Conservation (phyloP, 2,329 filamentous ascomycete genomes). For the Ceratocystis harringtonii region DNA sequence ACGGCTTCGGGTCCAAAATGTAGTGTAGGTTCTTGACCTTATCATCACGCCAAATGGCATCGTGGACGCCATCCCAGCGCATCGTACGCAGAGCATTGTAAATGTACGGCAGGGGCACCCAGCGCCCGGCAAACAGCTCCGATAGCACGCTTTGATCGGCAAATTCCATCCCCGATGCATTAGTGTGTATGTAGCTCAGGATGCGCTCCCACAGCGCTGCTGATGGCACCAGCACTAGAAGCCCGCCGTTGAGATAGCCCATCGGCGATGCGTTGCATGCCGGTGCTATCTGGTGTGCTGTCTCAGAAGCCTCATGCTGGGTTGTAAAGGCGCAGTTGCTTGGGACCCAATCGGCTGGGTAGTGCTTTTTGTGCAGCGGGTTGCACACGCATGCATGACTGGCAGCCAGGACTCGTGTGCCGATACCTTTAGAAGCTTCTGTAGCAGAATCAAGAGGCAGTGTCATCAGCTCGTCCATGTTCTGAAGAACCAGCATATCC, state of each 20-base stretch:
- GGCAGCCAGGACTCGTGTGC: slow-evolving; percentile 56
- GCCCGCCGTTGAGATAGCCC: slow-evolving; percentile 37
- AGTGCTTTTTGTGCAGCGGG: slow-evolving; percentile 61
- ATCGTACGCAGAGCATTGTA: slow-evolving; percentile 51
- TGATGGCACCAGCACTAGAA: slow-evolving; percentile 42
- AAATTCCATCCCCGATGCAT: slow-evolving; percentile 37
- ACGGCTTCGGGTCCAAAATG: slow-evolving; percentile 46
- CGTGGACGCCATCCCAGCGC: slow-evolving; percentile 37
- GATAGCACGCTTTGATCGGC: slow-evolving; percentile 45
- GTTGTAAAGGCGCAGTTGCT: slow-evolving; percentile 43
- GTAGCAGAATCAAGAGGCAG: slow-evolving; percentile 46
- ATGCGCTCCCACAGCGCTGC: slow-evolving; percentile 35
- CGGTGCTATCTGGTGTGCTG: slow-evolving; percentile 32
- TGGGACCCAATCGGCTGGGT: slow-evolving; percentile 54
- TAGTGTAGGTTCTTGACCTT: slow-evolving; percentile 47
- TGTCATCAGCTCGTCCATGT: slow-evolving; percentile 93
- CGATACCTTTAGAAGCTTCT: neutral
- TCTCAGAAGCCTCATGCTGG: slow-evolving; percentile 33
- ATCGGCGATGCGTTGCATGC: slow-evolving; percentile 33
- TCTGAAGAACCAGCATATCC: slow-evolving; percentile 69
- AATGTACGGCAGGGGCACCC: slow-evolving; percentile 43
- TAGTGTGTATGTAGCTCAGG: slow-evolving; percentile 33
- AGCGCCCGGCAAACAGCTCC: slow-evolving; percentile 38
- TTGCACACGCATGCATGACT: slow-evolving; percentile 80
- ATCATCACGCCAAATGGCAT: slow-evolving; percentile 41